Percentiles rank a stretch among this genome's conserved stretches.
Evolutionary conservation across 1,284 basidiomycete species (phyloP).

Genomic region (Mycosarcoma mackinlayi): DNA sequence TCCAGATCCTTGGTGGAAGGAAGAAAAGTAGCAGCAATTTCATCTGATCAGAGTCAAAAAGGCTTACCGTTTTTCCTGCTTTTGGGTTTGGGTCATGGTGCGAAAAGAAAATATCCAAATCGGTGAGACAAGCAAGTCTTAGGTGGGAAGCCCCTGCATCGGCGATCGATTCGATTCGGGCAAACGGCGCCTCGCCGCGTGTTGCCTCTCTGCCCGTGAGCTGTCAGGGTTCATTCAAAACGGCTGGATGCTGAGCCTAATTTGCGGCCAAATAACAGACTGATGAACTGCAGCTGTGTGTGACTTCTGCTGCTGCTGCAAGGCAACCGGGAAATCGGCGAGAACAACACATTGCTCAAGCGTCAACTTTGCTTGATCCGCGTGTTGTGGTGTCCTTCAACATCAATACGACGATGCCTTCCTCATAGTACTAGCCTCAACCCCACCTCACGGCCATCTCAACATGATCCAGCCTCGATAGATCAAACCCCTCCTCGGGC

Average conservation of each 20-base stretch:
- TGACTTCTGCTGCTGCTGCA: not conserved
- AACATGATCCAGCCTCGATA: slow-evolving; percentile 2
- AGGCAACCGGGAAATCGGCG: not conserved
- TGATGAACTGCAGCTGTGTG: not conserved
- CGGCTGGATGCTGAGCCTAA: too few species aligned
- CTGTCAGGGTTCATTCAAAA: slow-evolving; percentile 11
- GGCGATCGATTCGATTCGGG: slow-evolving; percentile 3
- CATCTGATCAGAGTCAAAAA: too few species aligned
- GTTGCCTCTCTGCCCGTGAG: not conserved
- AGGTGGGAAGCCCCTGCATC: not conserved
- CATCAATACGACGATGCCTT: too few species aligned
- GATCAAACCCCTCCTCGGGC: not conserved
- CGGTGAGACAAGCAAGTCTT: not conserved
- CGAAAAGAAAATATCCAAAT: not conserved
- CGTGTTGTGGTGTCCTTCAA: too few species aligned
- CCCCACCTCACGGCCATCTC: not conserved
- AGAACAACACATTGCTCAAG: slow-evolving; percentile 7
- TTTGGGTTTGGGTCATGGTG: too few species aligned
- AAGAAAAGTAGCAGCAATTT: too few species aligned
- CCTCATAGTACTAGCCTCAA: not conserved
- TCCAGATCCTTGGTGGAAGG: slow-evolving; percentile 42
- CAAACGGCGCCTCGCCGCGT: not conserved
- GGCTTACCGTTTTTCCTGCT: not conserved
- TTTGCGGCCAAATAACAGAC: not conserved
- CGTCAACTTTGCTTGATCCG: too few species aligned